Base-by-base conservation (phyloP, 345 rosid species). In the Tarenaya hassleriana region DNA sequence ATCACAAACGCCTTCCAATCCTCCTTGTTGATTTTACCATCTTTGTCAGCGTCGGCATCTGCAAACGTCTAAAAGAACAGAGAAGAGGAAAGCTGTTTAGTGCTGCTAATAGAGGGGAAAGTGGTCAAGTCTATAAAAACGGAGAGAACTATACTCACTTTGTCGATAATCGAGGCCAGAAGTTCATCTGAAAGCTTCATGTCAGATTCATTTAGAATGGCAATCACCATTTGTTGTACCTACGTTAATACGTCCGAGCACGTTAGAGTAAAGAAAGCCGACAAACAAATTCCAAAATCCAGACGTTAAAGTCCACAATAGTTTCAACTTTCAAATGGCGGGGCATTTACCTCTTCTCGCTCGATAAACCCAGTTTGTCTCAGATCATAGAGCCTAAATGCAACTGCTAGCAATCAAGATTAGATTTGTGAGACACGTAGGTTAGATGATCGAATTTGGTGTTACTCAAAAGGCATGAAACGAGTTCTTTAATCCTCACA, bases 171-270 rank as follows among this genome's bases (percentile, higher is more conserved):
- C 55, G 76, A 57, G 48, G 77, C 95, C 6, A 84, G 58, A 50
- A 82, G 79, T 34, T 86, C 85, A 21, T 78, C 82, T 0, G 95
- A 61, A 40, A 90, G 62, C 8, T 34, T 60, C 74, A 67, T 69
- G 20, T 76, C 75, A 37, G 85, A 88, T 67, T 88, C 92, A 70
- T 53, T 62, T 69, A 88, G 67, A 46, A 81, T 75, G 31, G 92
- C 87, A 69, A 61, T 41, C 33, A 90, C 86, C 95, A 90, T 86
- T 73, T 82, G 76, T 73, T 76, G 86, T 38, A 90, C 97, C 97
- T 86, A 66, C 41, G 68, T 54, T 16, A 12, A 54, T 17, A 66
- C n/a, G 34, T 7, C 34, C 27, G 32, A 53, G 58, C 37, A 14
- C 40, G 11, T 14, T 41, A 41, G 11, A 2, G 2, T 2, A 24